phyloP scores from a whole-genome alignment of 2,329 filamentous ascomycete genomes.

The Exophiala spinifera region DNA sequence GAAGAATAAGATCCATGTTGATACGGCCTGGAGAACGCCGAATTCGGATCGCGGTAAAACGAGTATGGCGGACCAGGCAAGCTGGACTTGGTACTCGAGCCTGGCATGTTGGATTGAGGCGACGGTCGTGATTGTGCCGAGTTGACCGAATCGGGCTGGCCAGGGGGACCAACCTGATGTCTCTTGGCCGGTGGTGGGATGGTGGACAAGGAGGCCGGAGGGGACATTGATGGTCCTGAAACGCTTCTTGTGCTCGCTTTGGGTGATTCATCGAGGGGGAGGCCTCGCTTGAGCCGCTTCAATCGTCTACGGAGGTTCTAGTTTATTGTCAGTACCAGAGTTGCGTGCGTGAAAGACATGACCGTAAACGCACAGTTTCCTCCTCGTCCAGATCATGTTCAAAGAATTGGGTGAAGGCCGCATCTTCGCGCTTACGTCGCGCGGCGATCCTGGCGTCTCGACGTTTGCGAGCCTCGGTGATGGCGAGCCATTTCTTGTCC shows the following conservation, averaged over 20 bases:
- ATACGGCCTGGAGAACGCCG: conserved; percentile 17
- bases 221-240: conserved; percentile 24
- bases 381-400: conserved; percentile 28
- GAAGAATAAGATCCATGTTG: conserved; percentile 21
- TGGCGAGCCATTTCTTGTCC: conserved; percentile 26
- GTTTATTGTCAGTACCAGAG: conserved; percentile 5
- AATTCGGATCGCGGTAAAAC: conserved; percentile 15
- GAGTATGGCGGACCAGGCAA: conserved; percentile 17
- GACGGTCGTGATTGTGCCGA: conserved; percentile 19
- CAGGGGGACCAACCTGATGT: conserved; percentile 28
- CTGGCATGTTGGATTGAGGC: conserved; percentile 10
- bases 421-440: conserved; percentile 26
- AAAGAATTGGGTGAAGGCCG: conserved; percentile 25
- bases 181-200: conserved; percentile 28
- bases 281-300: conserved; percentile 28
- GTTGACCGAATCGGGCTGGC: conserved; percentile 23
- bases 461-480: conserved; percentile 26
- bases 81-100: conserved; percentile 5
- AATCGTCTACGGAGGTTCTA: conserved; percentile 27
- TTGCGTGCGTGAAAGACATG: neutral
- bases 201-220: conserved; percentile 24
- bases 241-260: conserved; percentile 9
- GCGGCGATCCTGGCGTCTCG: conserved; percentile 24
- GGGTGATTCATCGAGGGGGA: conserved; percentile 27
- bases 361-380: conserved; percentile 20